These are phyloP conservation scores for Ganoderma meredithae DNA, from an alignment of 1,284 basidiomycete genomes.

Conservation along the genomic window DNA sequence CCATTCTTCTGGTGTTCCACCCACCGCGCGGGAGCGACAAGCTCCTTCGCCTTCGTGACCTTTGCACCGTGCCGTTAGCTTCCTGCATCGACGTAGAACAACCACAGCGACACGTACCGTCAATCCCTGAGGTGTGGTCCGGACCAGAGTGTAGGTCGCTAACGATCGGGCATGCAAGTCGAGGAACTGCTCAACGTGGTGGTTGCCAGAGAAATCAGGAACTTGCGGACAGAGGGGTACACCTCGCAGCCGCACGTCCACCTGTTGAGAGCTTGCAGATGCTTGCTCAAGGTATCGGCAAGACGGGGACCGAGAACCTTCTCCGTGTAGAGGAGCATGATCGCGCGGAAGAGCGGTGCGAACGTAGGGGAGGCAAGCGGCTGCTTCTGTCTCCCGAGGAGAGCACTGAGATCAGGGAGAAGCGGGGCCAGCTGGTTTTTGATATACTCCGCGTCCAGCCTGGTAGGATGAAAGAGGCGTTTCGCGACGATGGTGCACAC, in stretches of 20 bases:
- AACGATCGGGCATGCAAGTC: neutral
- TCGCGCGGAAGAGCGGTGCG: neutral
- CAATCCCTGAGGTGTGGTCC: neutral
- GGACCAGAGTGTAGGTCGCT: neutral
- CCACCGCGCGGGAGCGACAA: neutral
- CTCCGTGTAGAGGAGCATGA: neutral
- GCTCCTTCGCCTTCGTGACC: neutral
- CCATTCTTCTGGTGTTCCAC: neutral
- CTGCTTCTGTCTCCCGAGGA: slow-evolving; percentile 3
- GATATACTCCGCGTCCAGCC: slow-evolving; percentile 9
- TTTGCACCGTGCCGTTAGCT: neutral
- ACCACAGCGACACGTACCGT: neutral
- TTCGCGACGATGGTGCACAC: slow-evolving; percentile 10
- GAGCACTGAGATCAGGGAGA: slow-evolving; percentile 12
- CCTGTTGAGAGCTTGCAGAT: neutral
- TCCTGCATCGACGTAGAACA: neutral
- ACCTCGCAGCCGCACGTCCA: neutral
- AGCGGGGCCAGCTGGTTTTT: slow-evolving; percentile 18
- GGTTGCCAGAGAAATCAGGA: neutral
- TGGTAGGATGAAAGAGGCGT: neutral
- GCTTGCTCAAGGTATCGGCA: neutral
- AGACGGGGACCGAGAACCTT: neutral
- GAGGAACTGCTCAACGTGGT: neutral
- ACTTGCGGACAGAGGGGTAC: neutral
- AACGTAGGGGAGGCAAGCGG: neutral